Percentiles rank a stretch among this genome's conserved stretches.
These are phyloP conservation scores for Dactylellina leptospora DNA, from an alignment of 2,329 filamentous ascomycete species.

Conservation along the genomic window DNA sequence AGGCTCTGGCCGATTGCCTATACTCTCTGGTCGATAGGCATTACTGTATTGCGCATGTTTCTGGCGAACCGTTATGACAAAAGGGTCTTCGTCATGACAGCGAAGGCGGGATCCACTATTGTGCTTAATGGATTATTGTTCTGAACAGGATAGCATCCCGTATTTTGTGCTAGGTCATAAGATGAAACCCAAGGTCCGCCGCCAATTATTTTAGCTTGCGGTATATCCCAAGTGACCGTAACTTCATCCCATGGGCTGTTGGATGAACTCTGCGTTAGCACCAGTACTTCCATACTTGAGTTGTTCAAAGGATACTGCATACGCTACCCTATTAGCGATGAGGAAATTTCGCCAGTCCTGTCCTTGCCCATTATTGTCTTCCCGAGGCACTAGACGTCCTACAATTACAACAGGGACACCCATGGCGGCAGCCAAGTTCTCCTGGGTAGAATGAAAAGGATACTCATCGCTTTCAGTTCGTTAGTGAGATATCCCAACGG, in stretches of 20 bases:
- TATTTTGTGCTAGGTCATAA: conserved; percentile 18
- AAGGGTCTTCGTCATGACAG: conserved; percentile 18
- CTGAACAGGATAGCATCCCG: not conserved
- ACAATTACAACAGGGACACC: not conserved
- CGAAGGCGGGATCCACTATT: conserved; percentile 17
- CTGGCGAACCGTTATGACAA: not conserved
- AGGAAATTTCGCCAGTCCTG: conserved; percentile 8
- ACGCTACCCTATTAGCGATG: conserved; percentile 18
- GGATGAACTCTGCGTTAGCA: too few relatives aligned
- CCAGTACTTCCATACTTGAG: not conserved
- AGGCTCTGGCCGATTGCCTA: not conserved
- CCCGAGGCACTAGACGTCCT: conserved; percentile 7
- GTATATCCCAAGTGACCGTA: conserved; percentile 10
- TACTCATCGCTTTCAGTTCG: conserved; percentile 17
- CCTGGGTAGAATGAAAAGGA: conserved; percentile 9
- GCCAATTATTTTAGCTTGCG: not conserved
- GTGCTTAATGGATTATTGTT: not conserved
- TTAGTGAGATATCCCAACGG: not conserved
- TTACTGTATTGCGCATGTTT: not conserved
- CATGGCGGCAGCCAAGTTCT: too few relatives aligned
- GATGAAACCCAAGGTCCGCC: conserved; percentile 3
- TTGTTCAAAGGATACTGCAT: conserved; percentile 8
- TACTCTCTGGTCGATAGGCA: not conserved
- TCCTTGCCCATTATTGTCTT: not conserved
- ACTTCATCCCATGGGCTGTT: conserved; percentile 19